These are phyloP conservation scores for Copromyces sp. DNA, from an alignment of 495 filamentous ascomycete species.

Conservation along the genomic window DNA sequence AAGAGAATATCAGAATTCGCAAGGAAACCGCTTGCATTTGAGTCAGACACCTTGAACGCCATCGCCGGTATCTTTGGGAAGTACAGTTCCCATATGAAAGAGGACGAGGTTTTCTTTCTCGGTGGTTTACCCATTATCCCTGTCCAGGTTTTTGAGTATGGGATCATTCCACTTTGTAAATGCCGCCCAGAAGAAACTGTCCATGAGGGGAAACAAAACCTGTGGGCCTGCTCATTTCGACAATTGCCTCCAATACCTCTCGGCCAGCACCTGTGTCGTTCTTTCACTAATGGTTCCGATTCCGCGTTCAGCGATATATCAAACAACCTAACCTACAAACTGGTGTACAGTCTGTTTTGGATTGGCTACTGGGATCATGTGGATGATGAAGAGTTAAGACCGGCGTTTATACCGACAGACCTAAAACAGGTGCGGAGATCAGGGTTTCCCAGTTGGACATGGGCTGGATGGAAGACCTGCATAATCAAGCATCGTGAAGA, in stretches of 20 bases:
- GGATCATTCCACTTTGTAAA: too few relatives aligned
- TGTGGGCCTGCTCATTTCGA: too few relatives aligned
- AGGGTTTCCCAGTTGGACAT: constrained; percentile 2
- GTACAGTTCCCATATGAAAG: not conserved
- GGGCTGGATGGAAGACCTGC: not conserved
- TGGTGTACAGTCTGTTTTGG: not conserved
- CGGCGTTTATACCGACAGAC: not conserved
- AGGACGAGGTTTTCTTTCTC: not conserved
- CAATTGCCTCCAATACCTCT: too few relatives aligned
- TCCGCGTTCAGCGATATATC: not conserved
- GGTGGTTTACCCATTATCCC: not conserved
- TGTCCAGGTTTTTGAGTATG: not conserved
- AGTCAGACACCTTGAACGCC: not conserved
- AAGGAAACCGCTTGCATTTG: not conserved
- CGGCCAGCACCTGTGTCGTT: too few relatives aligned
- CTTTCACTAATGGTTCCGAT: not conserved
- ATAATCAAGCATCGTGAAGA: too few relatives aligned
- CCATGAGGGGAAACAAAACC: too few relatives aligned
- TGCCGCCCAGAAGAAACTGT: too few relatives aligned
- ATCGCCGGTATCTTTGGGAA: not conserved
- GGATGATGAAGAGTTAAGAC: too few relatives aligned
- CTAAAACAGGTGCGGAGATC: not conserved
- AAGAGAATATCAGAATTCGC: not conserved
- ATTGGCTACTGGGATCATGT: not conserved
- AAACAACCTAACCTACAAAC: not conserved